Base-by-base conservation (phyloP, 495 filamentous ascomycete genomes). In the Xylaria curta region DNA sequence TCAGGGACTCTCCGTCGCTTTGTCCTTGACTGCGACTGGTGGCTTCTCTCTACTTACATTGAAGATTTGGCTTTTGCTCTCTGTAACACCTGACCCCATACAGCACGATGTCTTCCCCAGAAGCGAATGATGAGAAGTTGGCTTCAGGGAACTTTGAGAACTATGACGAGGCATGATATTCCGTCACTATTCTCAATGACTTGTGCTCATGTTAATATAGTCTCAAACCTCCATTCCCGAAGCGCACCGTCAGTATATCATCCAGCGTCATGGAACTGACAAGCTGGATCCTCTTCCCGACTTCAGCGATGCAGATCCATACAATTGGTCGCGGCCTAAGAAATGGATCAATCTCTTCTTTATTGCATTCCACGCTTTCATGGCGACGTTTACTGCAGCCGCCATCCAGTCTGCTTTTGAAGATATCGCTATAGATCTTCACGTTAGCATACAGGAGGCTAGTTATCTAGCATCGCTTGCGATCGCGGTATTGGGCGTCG, bases 341-440 rank as follows among this genome's bases (percentile, higher is more conserved):
- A 89, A 88, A 87, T 76, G 83, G 69, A 56, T 77, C 38, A 88
- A 89, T 72, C 80, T 89, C 2, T 47, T 86, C 44, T 79, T 89
- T 56, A 84, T 89, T 21, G 83, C 86, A 0, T 87, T 88, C 71
- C 86, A 89, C 68, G 87, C 86, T 9, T 83, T 81, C 69, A 88
- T 89, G 85, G 80, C 83, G 24, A 89, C 87, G 33, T 88, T 89
- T 76, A 86, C 79, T 38, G 87, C 87, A 4, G 83, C 86, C 0
- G 78, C 69, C 40, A 87, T 88, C 66, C 87, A 87, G 58, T 85
- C 87, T 1, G 86, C 85, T 40, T 89, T 84, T 78, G 81, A 83
- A 26, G 66, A 78, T 24, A 85, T 88, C 28, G 78, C 85, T 31
- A 73, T 76, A 10, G 82, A 86, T 12, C 76, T 87, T 8, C 77